These are phyloP conservation scores for Venturia pyrina DNA, from an alignment of 2,329 filamentous ascomycete species.

Conservation along the genomic window DNA sequence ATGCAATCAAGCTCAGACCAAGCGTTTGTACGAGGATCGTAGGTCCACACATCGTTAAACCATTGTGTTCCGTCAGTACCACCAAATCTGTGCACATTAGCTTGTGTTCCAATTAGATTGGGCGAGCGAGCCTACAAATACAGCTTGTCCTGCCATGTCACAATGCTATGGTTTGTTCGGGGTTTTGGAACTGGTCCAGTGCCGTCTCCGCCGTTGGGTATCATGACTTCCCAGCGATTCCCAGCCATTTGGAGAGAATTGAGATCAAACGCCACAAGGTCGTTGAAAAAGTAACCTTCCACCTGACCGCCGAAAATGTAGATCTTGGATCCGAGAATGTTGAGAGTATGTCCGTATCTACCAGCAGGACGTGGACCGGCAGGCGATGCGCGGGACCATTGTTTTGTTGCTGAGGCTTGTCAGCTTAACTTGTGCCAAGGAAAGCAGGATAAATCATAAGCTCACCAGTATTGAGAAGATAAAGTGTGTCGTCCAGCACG, in stretches of 20 bases:
- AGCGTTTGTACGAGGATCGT: slow-evolving; percentile 69
- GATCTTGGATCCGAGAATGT: slow-evolving; percentile 93
- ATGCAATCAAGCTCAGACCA: slow-evolving; percentile 93
- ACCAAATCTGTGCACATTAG: slow-evolving; percentile 57
- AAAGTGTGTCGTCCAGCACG: slow-evolving; percentile 85
- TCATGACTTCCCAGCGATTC: slow-evolving; percentile 91
- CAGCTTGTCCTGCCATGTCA: slow-evolving; percentile 87
- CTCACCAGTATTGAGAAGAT: slow-evolving; percentile 95
- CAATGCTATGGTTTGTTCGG: slow-evolving; percentile 86
- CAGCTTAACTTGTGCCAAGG: slow-evolving; percentile 16
- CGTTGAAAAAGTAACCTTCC: slow-evolving; percentile 97
- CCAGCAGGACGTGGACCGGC: slow-evolving; percentile 77
- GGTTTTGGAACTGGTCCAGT: slow-evolving; percentile 67
- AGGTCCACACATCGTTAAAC: slow-evolving; percentile 99
- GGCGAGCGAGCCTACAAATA: slow-evolving; percentile 62
- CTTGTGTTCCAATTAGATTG: neutral
- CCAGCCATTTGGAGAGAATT: slow-evolving; percentile 86
- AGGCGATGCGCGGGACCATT: slow-evolving; percentile 92
- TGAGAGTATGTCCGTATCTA: slow-evolving; percentile 90
- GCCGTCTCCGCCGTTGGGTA: slow-evolving; percentile 57
- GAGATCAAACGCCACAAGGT: slow-evolving; percentile 86
- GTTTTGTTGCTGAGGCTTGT: slow-evolving; percentile 65
- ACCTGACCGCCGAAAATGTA: slow-evolving; percentile 97
- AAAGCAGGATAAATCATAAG: slow-evolving; percentile 16
- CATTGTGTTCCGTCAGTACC: slow-evolving; percentile 92